Conservation (phyloP, 331 rosid genomes). For the Cydonia oblonga region DNA sequence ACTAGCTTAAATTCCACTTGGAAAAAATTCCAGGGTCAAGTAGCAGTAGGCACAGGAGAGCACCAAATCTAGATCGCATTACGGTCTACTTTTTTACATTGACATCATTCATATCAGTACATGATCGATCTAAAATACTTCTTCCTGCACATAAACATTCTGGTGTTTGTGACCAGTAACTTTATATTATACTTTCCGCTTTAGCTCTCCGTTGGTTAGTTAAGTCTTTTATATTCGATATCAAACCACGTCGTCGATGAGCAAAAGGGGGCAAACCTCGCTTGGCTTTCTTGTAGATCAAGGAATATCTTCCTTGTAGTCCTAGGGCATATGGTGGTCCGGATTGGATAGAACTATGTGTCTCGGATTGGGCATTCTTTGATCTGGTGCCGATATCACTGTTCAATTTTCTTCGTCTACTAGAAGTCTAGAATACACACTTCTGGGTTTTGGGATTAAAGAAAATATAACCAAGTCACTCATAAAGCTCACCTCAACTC, state of each 20-base stretch:
- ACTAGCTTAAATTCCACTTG: slow-evolving; percentile 48
- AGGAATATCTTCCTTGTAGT: too few species aligned
- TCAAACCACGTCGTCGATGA: too few species aligned
- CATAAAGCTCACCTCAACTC: too few species aligned
- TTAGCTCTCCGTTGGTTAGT: too few species aligned
- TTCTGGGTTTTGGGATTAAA: background rate
- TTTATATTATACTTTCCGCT: too few species aligned
- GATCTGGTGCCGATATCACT: background rate
- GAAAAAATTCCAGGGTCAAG: slow-evolving; percentile 63
- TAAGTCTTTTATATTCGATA: too few species aligned
- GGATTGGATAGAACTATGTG: background rate
- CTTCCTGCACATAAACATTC: too few species aligned
- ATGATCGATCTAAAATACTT: background rate
- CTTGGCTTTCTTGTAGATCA: too few species aligned
- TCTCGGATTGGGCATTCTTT: background rate
- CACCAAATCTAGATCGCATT: slow-evolving; percentile 39
- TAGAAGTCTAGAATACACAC: background rate
- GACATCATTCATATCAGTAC: background rate
- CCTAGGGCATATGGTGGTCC: too few species aligned
- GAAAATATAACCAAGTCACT: background rate
- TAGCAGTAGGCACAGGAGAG: slow-evolving; percentile 41
- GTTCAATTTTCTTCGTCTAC: background rate
- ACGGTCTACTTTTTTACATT: background rate
- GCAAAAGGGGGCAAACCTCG: too few species aligned
- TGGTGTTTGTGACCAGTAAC: too few species aligned